Conservation (phyloP, 2,329 filamentous ascomycete genomes). For the Didymella pinodella region DNA sequence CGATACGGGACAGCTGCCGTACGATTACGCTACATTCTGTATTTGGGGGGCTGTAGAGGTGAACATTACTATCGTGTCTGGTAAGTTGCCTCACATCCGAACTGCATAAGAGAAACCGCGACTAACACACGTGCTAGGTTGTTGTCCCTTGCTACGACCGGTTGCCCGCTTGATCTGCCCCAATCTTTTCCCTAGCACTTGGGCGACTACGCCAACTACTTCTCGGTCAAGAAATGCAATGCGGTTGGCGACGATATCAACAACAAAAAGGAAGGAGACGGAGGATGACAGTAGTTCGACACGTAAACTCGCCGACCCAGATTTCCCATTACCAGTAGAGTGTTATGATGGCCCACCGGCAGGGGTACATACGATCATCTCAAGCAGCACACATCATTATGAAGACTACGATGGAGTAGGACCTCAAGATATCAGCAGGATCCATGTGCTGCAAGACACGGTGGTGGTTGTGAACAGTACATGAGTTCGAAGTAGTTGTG, state of each 20-base stretch:
- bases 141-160: not conserved
- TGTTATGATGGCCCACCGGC: not conserved
- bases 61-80: conserved; percentile 13
- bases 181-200: not conserved
- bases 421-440: not conserved
- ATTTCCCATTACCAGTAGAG: not conserved
- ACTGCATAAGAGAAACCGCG: not conserved
- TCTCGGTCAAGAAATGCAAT: not conserved
- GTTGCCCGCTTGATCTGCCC: not conserved
- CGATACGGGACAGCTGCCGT: conserved; percentile 10
- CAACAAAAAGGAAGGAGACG: not conserved
- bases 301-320: not conserved
- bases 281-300: not conserved
- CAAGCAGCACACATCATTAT: not conserved
- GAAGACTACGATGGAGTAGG: not conserved
- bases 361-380: not conserved
- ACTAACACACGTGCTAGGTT: not conserved
- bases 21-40: conserved; percentile 20
- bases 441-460: not conserved
- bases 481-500: not conserved
- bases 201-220: not conserved
- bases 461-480: not conserved
- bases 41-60: conserved; percentile 19
- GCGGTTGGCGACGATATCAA: not conserved
- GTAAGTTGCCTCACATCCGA: not conserved